phyloP scores from a whole-genome alignment of 75 land plant genomes.

The Isoetes taiwanensis region DNA sequence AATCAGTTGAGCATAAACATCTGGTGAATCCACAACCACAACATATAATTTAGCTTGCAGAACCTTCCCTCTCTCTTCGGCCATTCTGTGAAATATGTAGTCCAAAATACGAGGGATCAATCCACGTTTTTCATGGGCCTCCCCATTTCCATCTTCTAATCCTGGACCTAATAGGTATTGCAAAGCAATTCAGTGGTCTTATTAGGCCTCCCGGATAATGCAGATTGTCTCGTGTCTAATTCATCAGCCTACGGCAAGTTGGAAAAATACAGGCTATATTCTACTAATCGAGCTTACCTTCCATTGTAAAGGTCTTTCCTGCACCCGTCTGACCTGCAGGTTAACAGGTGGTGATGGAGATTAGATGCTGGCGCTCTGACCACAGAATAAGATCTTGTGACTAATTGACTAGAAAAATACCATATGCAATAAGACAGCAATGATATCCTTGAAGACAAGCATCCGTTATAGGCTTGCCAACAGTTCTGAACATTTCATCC shows the following conservation, averaged over 20 bases:
- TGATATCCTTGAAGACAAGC: constrained; percentile 24
- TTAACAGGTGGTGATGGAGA: no score
- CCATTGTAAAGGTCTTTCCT: constrained; percentile 21
- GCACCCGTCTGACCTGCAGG: constrained; percentile 18
- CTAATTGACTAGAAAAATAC: background rate
- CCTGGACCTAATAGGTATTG: no score
- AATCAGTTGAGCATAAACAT: background rate
- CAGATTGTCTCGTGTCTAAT: background rate
- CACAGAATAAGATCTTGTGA: background rate
- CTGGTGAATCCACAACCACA: background rate
- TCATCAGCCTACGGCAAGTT: background rate
- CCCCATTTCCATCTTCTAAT: background rate
- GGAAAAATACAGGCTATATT: background rate
- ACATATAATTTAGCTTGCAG: background rate
- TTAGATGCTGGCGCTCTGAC: no score
- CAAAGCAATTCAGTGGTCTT: no score
- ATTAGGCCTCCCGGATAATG: background rate
- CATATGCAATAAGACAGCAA: constrained; percentile 21
- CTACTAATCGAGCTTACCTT: constrained; percentile 7
- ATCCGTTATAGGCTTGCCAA: constrained; percentile 21
- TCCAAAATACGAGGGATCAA: constrained; percentile 17
- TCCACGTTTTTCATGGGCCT: constrained; percentile 9
- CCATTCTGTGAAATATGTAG: constrained; percentile 13
- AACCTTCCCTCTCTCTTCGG: constrained; percentile 10
- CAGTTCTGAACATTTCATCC: constrained; percentile 15